phyloP scores from a whole-genome alignment of 2,329 filamentous ascomycete genomes.

The Ophiostoma angusticollis region DNA sequence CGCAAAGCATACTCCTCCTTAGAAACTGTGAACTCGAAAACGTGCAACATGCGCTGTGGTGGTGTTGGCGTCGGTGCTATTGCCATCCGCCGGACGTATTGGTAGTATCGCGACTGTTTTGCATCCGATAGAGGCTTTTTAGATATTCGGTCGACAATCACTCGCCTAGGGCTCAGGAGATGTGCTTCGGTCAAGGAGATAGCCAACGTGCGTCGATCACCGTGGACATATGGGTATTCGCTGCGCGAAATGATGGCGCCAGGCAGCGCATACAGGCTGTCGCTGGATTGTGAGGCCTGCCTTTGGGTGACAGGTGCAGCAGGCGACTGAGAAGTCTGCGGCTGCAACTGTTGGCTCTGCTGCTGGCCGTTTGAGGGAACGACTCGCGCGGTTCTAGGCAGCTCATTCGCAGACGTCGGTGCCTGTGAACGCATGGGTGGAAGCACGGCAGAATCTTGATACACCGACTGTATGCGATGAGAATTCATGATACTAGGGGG shows the following conservation, averaged over 20 bases:
- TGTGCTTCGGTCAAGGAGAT: slow-evolving; percentile 34
- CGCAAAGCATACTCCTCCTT: slow-evolving; percentile 24
- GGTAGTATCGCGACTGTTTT: slow-evolving; percentile 35
- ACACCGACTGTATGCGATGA: too few relatives aligned
- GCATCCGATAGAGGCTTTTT: background rate
- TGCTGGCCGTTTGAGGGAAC: too few relatives aligned
- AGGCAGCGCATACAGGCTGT: background rate
- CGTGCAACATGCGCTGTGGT: slow-evolving; percentile 27
- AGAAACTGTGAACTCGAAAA: slow-evolving; percentile 34
- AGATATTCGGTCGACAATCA: slow-evolving; percentile 17
- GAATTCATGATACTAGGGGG: too few relatives aligned
- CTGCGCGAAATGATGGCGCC: slow-evolving; percentile 13
- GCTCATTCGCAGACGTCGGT: too few relatives aligned
- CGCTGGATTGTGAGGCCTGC: background rate
- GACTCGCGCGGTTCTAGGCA: too few relatives aligned
- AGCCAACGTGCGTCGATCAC: slow-evolving; percentile 29
- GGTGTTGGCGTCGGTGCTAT: slow-evolving; percentile 28
- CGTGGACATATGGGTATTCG: slow-evolving; percentile 29
- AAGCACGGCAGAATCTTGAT: too few relatives aligned
- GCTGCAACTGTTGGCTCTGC: background rate
- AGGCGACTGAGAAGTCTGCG: background rate
- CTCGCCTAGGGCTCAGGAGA: slow-evolving; percentile 34
- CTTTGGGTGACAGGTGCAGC: too few relatives aligned
- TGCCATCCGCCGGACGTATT: slow-evolving; percentile 40
- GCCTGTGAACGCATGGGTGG: too few relatives aligned